Evolutionary conservation across 225 moss, liverwort and hornwort species (phyloP), one percentile per base, ranked within the genome.

Genomic region (Sphagnum tenellum): DNA sequence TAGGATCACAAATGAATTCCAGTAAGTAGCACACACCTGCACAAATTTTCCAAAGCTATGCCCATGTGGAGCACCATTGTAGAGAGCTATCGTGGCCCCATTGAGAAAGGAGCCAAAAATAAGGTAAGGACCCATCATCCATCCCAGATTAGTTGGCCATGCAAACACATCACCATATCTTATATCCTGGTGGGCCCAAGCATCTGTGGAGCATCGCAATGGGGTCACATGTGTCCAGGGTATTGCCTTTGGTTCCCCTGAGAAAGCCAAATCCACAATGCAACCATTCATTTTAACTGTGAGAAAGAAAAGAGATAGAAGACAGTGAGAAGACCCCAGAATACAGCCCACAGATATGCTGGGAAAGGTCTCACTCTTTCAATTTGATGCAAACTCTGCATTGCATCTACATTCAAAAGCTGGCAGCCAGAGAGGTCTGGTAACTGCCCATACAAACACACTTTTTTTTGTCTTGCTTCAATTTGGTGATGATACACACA

Each of bases 71-170:
- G 63, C 72, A 51, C 81, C 88, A 55, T 82, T 81, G 65, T 79
- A 88, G 49, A 88, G 79, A 59, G 84, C 88, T 64, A 88, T 81
- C 10, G 81, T 70, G 55, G 88, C 85, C 67, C 85, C 74, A 65
- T 88, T 88, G 62, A 88, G 65, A 12, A 88, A 73, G 66, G 84
- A 77, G 56, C 85, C 84, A 63, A 78, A 88, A 66, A 88, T 81
- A 49, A 88, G 88, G 85, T 82, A 88, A 50, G 88, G 88, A 12
- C 88, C 88, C 88, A 88, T 88, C 88, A 88, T 88, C 88, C 88
- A 88, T 60, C 88, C 88, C 79, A 88, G 69, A 73, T 88, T 88
- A 49, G 88, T 88, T 47, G 88, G 88, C 88, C 88, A 88, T 12
- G 84, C 88, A 44, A 88, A 73, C 63, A 85, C 79, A 72, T 88